A percentile compares a stretch with the other conserved stretches of the same genome.
These are phyloP conservation scores for Talaromyces thailandensis DNA, from an alignment of 495 filamentous ascomycete genomes.

Conservation along the genomic window DNA sequence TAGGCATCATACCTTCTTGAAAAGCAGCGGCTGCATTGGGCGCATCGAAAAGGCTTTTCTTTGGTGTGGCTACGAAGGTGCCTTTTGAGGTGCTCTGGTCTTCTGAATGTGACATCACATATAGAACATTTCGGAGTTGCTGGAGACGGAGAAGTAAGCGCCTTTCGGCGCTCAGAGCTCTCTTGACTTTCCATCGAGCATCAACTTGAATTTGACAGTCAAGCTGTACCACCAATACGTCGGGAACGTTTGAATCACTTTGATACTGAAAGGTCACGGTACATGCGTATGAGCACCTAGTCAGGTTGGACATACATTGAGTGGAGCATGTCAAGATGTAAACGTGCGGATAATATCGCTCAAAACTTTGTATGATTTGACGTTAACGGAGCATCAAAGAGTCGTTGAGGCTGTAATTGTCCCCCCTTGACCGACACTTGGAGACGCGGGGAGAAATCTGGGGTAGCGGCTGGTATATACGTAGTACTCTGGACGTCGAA, in stretches of 20 bases:
- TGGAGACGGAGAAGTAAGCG: neutral
- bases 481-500: neutral
- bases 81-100: constrained; percentile 63
- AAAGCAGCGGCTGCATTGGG: constrained; percentile 58
- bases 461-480: neutral
- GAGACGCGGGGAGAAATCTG: neutral
- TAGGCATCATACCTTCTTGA: constrained; percentile 40
- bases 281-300: neutral
- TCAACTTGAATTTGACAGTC: neutral
- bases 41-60: constrained; percentile 60
- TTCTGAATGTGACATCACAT: constrained; percentile 50
- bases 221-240: neutral
- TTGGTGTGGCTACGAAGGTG: constrained; percentile 64
- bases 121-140: constrained; percentile 29
- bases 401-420: neutral
- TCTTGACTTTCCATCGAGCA: neutral
- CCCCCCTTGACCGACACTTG: neutral
- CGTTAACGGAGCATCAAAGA: neutral
- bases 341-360: neutral
- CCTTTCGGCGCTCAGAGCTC: constrained; percentile 4
- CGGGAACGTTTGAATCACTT: neutral
- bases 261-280: neutral
- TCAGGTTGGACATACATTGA: neutral
- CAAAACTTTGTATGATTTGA: neutral
- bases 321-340: neutral